Base-by-base conservation (phyloP, 169 alveolate genomes). In the Neospora caninum region DNA sequence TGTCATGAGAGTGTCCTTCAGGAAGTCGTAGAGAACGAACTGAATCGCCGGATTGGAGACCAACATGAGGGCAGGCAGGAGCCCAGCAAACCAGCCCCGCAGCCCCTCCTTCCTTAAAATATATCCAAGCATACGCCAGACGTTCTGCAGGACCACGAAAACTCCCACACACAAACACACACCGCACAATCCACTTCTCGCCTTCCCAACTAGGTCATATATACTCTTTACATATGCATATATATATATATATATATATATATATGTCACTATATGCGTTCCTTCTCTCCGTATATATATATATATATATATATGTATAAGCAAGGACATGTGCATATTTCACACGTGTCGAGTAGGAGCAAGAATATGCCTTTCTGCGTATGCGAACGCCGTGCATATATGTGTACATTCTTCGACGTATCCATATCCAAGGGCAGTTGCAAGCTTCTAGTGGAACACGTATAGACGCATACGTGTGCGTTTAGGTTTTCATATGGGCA, bases 1-100 rank as follows among this genome's bases (percentile, higher is more conserved):
- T 18, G 89, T 36, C 36, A 45, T 38, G 45, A 84, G 69, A 42
- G 42, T 27, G 9, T 43, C 49, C 42, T 84, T 84, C 82, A 93
- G 42, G 88, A 88, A 88, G 45, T 93, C 95, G 88, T 93, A 93
- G 42, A 93, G 93, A 7, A 92, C 67, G 80, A 93, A 88, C 69
- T 93, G 95, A 58, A 93, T 88, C 7, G 93, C 95, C 31, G 95
- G 95, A 42, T 93, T 93, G 43, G 69, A 29, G 36, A 93, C 95
- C 80, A 93, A 73, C 45, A 93, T 84, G 41, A 93, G 93, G 10
- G 95, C 93, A 29, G 95, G 95, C 70, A 88, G 86, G 25, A 93
- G 73, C 42, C 95, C 95, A 0, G 93, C 91, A 39, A 93, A 88
- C 95, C 91, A 88, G 58, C 95, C 95, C 18, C 95, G 93, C 53